Evolutionary conservation across 371 early-diverging fungal species (phyloP).

Genomic region (Encephalitozoon hellem): DNA sequence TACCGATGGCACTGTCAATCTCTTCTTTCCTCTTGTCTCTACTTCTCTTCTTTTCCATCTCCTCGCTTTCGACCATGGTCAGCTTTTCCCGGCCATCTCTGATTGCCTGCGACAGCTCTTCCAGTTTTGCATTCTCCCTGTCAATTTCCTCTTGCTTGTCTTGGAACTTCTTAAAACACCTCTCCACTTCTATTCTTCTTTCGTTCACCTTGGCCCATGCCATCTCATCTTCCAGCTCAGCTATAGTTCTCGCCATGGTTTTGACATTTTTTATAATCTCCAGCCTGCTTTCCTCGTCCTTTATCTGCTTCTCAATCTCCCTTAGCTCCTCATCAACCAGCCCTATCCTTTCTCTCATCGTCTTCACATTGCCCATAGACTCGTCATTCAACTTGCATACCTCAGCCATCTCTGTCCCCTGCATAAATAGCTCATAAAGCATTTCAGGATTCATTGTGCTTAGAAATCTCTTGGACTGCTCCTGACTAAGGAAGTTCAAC

Average conservation of each 20-base stretch:
- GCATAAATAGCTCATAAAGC: conserved; percentile 57
- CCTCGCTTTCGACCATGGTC: background rate
- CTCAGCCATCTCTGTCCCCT: conserved; percentile 59
- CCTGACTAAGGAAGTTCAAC: conserved; percentile 60
- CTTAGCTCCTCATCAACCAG: conserved; percentile 1
- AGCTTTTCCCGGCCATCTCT: background rate
- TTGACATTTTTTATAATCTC: background rate
- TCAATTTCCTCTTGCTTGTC: conserved; percentile 8
- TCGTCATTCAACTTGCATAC: conserved; percentile 43
- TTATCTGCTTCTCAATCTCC: conserved; percentile 21
- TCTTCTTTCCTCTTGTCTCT: background rate
- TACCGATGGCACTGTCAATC: background rate
- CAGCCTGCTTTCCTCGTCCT: conserved; percentile 11
- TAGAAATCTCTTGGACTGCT: conserved; percentile 58
- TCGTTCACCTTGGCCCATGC: conserved; percentile 37
- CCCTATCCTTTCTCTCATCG: conserved; percentile 34
- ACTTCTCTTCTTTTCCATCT: background rate
- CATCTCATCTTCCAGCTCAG: conserved; percentile 41
- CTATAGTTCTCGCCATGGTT: conserved; percentile 28
- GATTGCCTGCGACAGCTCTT: background rate
- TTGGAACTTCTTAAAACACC: background rate
- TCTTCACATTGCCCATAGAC: conserved; percentile 4
- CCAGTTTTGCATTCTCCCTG: background rate
- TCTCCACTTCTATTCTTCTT: conserved; percentile 9
- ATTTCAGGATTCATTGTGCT: conserved; percentile 35